phyloP scores from a whole-genome alignment of 257 asterid species.

The Gardenia jasminoides region DNA sequence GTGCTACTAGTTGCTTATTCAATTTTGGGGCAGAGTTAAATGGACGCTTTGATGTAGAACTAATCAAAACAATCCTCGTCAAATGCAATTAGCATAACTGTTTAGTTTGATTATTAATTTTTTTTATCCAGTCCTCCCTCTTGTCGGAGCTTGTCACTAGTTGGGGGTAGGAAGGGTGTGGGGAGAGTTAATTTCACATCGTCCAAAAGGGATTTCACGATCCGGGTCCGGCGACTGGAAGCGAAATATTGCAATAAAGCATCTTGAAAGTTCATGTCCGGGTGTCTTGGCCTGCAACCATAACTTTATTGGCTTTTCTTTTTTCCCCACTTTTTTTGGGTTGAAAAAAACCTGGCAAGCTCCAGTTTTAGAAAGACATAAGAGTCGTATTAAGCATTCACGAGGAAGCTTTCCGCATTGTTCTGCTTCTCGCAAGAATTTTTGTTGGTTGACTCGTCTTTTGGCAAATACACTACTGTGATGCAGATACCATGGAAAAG shows the following conservation, averaged over 20 bases:
- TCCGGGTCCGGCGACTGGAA: neutral
- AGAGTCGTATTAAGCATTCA: neutral
- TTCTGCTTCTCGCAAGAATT: neutral
- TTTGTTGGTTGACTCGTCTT: conserved; percentile 1
- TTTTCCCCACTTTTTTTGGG: too few relatives aligned
- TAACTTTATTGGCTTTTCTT: neutral
- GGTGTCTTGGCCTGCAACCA: neutral
- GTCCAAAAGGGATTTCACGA: neutral
- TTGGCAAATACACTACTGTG: neutral
- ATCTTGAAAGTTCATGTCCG: neutral
- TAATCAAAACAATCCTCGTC: too few relatives aligned
- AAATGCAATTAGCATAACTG: too few relatives aligned
- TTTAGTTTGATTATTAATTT: too few relatives aligned
- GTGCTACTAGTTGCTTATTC: too few relatives aligned
- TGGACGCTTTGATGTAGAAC: too few relatives aligned
- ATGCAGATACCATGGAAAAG: conserved; percentile 53
- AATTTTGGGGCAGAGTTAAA: too few relatives aligned
- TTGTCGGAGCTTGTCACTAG: too few relatives aligned
- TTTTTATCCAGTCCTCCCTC: neutral
- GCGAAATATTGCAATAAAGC: neutral
- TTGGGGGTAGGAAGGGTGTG: too few relatives aligned
- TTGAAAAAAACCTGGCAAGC: neutral
- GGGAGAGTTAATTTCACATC: too few relatives aligned
- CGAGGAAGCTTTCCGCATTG: neutral
- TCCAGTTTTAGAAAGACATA: neutral